Evolutionary conservation across 164 flowering plant species (phyloP).

Genomic region (Akebia trifoliata): DNA sequence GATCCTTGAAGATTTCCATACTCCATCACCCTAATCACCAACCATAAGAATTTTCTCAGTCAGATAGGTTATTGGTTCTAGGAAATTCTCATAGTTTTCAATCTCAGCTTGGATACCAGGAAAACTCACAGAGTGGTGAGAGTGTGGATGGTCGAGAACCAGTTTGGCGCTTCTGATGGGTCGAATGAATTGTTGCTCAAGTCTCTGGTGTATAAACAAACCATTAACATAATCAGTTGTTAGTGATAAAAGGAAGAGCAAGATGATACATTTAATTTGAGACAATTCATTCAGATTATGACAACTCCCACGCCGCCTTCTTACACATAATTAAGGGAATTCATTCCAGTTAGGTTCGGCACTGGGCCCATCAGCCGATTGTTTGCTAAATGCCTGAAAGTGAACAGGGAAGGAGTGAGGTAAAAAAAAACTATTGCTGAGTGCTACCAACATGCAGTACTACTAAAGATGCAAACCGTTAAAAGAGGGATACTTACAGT

Average conservation of each 20-base stretch:
- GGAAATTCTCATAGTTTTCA: neutral
- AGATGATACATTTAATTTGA: neutral
- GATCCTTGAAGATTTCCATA: slow-evolving; percentile 55
- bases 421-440: neutral
- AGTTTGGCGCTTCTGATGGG: slow-evolving; percentile 59
- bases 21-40: slow-evolving; percentile 53
- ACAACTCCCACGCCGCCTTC: slow-evolving; percentile 14
- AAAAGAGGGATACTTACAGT: slow-evolving; percentile 47
- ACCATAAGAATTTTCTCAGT: neutral
- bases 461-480: neutral
- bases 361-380: slow-evolving; percentile 55
- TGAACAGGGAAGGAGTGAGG: neutral
- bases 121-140: slow-evolving; percentile 81
- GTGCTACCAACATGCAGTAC: neutral
- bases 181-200: slow-evolving; percentile 79
- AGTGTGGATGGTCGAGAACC: slow-evolving; percentile 74
- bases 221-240: neutral
- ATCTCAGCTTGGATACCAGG: neutral
- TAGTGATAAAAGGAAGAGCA: neutral
- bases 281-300: neutral
- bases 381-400: slow-evolving; percentile 67
- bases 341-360: slow-evolving; percentile 68
- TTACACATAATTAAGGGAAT: slow-evolving; percentile 71
- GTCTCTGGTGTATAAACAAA: slow-evolving; percentile 46
- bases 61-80: slow-evolving; percentile 8